These are phyloP conservation scores for Pochonia chlamydosporia DNA, from an alignment of 2,329 filamentous ascomycete species.

Conservation along the genomic window DNA sequence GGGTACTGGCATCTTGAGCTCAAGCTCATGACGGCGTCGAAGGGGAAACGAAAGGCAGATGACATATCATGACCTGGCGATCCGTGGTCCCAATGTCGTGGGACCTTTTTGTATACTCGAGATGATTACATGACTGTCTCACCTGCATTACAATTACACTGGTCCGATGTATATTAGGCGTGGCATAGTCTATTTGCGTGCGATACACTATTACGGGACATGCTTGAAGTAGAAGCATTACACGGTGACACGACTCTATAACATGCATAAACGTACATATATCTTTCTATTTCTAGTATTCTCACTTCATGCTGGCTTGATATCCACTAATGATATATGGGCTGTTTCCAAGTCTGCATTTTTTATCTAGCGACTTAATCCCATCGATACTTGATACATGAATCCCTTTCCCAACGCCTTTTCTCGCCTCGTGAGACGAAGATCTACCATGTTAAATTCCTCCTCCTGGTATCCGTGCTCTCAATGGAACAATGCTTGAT, in stretches of 20 bases:
- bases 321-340: background rate
- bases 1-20: constrained; percentile 55
- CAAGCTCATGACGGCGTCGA: constrained; percentile 54
- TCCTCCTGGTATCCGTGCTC: no score
- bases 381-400: background rate
- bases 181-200: no score
- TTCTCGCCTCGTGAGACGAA: constrained; percentile 8
- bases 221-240: no score
- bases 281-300: background rate
- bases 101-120: background rate
- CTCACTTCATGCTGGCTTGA: background rate
- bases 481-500: constrained; percentile 35
- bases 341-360: no score
- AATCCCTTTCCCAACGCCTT: constrained; percentile 18
- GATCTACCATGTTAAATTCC: no score
- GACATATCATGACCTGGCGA: constrained; percentile 16
- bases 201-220: no score
- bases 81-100: background rate
- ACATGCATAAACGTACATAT: no score
- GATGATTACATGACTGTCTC: background rate
- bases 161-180: no score
- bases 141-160: no score
- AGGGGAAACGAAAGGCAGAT: constrained; percentile 38
- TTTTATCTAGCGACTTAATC: background rate
- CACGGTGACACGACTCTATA: no score